Base-by-base conservation (phyloP, 495 filamentous ascomycete species). In the Wilcoxina mikolae region DNA sequence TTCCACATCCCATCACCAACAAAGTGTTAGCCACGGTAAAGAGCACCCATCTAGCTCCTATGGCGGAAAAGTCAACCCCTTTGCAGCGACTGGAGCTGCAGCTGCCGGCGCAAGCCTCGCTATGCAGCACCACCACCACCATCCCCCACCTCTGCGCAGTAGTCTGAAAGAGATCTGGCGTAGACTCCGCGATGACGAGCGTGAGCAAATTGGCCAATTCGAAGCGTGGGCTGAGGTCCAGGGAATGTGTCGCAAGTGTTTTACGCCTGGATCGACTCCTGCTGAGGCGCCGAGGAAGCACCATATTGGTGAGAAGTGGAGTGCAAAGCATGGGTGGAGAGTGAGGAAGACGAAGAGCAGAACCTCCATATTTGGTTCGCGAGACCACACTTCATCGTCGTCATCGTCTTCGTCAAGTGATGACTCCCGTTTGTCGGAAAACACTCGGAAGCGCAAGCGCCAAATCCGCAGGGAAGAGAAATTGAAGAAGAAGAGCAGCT, bases 191-290 rank as follows among this genome's bases (percentile, higher is more conserved):
- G 60, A 51, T 1, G 54, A 75, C 46, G 80, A 84, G 55, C 72
- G 77, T 1, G 78, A 86, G 58, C 82, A 77, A 11, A 79, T 85
- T 2, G 77, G 73, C 4, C 76, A 76, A 56, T 85, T 81, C 60
- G 82, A 86, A 65, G 80, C 83, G 60, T 86, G 85, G 57, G 82
- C 81, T 2, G 80, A 86, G 61, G 71, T 76, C 47, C 83, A 82
- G 47, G 82, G 82, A 18, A 74, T 84, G 4, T 86, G 82, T 67
- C 74, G 70, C 56, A 68, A 77, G 54, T 86, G 82, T 60, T 86
- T 86, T 57, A 76, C 80, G 22, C 80, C 82, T 2, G 73, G 76
- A 4, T 75, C 78, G 2, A 73, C 68, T 25, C 73, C 75, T n/a
- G 54, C 65, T 27, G 72, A 85, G 61, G 82, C 82, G 2, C 82